Conservation (phyloP, 1,139 yeast species). For the Suhomyces taliae region DNA sequence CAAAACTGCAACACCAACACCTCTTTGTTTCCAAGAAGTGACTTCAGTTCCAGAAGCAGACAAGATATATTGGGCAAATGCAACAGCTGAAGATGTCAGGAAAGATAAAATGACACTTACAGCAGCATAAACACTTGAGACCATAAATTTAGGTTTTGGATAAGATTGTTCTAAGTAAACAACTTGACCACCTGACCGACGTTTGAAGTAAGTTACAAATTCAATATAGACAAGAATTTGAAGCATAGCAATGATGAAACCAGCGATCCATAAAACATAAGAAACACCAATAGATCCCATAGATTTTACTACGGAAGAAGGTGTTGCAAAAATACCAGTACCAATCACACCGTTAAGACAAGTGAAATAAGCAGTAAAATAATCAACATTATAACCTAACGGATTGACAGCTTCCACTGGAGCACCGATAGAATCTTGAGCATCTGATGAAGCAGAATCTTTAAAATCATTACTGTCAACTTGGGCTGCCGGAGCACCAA, state of each 20-base stretch:
- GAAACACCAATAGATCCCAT: conserved; percentile 45
- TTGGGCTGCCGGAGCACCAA: conserved; percentile 2
- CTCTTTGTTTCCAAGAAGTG: conserved; percentile 43
- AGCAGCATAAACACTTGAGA: conserved; percentile 46
- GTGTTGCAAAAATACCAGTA: conserved; percentile 48
- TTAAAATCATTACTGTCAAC: background rate
- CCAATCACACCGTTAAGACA: conserved; percentile 45
- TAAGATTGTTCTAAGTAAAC: conserved; percentile 46
- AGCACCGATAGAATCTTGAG: conserved; percentile 30
- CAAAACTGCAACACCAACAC: conserved; percentile 40
- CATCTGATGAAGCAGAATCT: conserved; percentile 10
- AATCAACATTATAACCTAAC: conserved; percentile 37
- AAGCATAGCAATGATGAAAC: conserved; percentile 37
- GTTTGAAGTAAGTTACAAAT: conserved; percentile 37
- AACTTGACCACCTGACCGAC: conserved; percentile 45
- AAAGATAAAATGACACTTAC: conserved; percentile 39
- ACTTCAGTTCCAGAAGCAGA: conserved; percentile 35
- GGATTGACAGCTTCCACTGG: conserved; percentile 42
- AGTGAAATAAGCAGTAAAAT: conserved; percentile 31
- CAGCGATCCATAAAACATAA: conserved; percentile 43
- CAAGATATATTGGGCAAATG: conserved; percentile 41
- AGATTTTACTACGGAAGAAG: conserved; percentile 34
- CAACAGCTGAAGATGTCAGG: conserved; percentile 42
- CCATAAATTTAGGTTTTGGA: conserved; percentile 39
- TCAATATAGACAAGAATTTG: conserved; percentile 39